Evolutionary conservation across 1,284 basidiomycete genomes (phyloP).

Genomic region (Exobasidium cylindrosporum): DNA sequence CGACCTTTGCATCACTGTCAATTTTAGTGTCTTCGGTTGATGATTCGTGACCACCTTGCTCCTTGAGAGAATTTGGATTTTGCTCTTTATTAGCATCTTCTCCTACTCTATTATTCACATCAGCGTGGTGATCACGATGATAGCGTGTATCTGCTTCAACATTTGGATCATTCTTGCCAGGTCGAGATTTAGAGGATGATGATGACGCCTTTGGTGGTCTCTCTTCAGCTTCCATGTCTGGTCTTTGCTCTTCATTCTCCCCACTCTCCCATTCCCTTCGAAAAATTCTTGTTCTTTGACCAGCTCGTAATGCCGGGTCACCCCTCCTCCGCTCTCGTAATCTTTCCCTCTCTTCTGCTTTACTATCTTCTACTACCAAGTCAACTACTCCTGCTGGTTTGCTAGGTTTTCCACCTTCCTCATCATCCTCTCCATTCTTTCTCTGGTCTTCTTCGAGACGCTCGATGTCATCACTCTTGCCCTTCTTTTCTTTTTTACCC

Average conservation of each 20-base stretch:
- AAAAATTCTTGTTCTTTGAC: conserved; percentile 36
- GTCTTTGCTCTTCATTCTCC: conserved; percentile 1
- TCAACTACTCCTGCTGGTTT: conserved; percentile 31
- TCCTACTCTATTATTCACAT: conserved; percentile 1
- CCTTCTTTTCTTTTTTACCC: conserved; percentile 19
- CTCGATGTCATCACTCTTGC: conserved; percentile 5
- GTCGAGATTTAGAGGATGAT: not conserved
- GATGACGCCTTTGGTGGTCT: not conserved
- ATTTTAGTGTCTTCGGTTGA: not conserved
- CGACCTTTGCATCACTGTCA: conserved; percentile 3
- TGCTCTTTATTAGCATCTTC: not conserved
- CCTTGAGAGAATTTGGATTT: not conserved
- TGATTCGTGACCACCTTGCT: not conserved
- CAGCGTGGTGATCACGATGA: not conserved
- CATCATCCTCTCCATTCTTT: conserved; percentile 6
- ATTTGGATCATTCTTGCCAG: not conserved
- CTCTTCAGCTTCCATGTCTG: conserved; percentile 1
- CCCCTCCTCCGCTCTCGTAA: conserved; percentile 36
- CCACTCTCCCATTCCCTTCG: conserved; percentile 29
- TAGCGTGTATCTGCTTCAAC: not conserved
- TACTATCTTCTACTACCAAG: conserved; percentile 35
- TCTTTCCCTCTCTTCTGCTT: conserved; percentile 41
- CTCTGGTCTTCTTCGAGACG: not conserved
- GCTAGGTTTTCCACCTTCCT: not conserved
- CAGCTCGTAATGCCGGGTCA: conserved; percentile 39